Conservation (phyloP, 495 filamentous ascomycete species). For the Podospora didyma region DNA sequence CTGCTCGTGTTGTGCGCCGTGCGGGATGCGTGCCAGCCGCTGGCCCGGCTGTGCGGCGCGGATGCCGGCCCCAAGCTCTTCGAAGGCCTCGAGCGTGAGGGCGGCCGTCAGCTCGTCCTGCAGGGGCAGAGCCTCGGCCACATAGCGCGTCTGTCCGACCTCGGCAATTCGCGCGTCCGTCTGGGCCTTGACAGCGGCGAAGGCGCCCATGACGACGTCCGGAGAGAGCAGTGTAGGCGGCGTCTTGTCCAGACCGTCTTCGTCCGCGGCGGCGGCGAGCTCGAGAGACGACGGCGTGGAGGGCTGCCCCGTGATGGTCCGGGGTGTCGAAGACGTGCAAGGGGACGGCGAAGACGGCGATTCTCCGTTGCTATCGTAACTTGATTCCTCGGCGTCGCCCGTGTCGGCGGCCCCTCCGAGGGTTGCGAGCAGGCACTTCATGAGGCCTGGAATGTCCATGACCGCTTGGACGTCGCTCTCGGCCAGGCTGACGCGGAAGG, state of each 20-base stretch:
- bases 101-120: conserved; percentile 34
- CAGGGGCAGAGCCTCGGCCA: conserved; percentile 24
- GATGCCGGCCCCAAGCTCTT: conserved; percentile 27
- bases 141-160: conserved; percentile 19
- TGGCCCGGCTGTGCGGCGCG: neutral
- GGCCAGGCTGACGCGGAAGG: neutral
- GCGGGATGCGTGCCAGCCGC: neutral
- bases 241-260: neutral
- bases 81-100: conserved; percentile 39
- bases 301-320: too few relatives aligned
- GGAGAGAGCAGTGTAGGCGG: neutral
- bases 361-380: too few relatives aligned
- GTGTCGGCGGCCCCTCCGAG: conserved; percentile 10
- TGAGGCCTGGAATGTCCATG: conserved; percentile 36
- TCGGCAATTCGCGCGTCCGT: conserved; percentile 26
- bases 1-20: conserved; percentile 16
- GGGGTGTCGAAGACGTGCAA: too few relatives aligned
- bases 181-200: conserved; percentile 4
- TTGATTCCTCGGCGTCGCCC: too few relatives aligned
- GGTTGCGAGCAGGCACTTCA: conserved; percentile 29
- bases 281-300: too few relatives aligned
- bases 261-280: too few relatives aligned
- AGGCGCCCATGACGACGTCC: neutral
- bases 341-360: too few relatives aligned
- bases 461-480: conserved; percentile 42